Evolutionary conservation across 768 basidiomycete species (phyloP).

Genomic region (Hericium alpestre): DNA sequence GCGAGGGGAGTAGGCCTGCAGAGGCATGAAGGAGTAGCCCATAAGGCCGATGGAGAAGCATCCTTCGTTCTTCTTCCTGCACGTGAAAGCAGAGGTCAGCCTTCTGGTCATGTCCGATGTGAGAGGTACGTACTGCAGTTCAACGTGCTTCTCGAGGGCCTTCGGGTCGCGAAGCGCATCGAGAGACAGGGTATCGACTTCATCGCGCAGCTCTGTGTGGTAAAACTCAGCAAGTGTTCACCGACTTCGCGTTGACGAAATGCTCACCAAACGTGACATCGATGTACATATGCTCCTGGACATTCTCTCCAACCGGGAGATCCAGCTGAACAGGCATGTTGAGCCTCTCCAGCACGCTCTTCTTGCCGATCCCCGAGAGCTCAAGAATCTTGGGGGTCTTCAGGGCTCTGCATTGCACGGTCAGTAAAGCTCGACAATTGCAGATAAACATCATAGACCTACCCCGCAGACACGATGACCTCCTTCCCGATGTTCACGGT

Average conservation of each 20-base stretch:
- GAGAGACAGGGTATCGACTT: constrained; percentile 1
- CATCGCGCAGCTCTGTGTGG: constrained; percentile 4
- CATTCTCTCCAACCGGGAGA: constrained; percentile 11
- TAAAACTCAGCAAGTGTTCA: not conserved
- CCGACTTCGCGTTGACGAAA: not conserved
- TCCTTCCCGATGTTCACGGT: constrained; percentile 4
- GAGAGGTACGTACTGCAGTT: constrained; percentile 2
- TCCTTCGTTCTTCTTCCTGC: not conserved
- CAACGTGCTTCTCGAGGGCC: constrained; percentile 2
- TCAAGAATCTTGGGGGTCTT: constrained; percentile 13
- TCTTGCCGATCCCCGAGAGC: constrained; percentile 9
- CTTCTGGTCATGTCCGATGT: not conserved
- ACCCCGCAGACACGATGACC: constrained; percentile 12
- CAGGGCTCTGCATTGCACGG: constrained; percentile 1
- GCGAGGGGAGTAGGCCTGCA: constrained; percentile 1
- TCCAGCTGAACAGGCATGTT: constrained; percentile 10
- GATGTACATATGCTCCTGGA: constrained; percentile 8
- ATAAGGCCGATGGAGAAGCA: not conserved
- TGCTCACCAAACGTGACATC: not conserved
- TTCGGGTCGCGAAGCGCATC: constrained; percentile 5
- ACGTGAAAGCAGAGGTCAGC: not conserved
- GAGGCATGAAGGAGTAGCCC: constrained; percentile 4
- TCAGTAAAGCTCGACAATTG: too few relatives aligned
- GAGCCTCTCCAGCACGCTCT: constrained; percentile 6
- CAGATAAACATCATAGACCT: too few relatives aligned